Evolutionary conservation across 495 filamentous ascomycete species (phyloP).

Genomic region (Pseudomonodictys pantanalensis): DNA sequence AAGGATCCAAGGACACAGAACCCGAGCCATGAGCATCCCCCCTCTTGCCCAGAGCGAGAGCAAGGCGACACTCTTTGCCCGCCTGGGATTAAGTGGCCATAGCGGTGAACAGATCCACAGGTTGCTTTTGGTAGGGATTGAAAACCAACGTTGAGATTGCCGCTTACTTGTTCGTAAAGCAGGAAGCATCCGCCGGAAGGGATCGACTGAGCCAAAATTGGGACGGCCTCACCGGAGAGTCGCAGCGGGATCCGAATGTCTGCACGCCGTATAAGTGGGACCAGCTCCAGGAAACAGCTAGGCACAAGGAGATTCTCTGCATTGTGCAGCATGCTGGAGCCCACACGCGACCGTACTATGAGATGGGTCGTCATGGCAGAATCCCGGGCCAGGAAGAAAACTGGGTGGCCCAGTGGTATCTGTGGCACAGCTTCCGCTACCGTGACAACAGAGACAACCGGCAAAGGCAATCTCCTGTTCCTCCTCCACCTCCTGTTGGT

Average conservation of each 20-base stretch:
- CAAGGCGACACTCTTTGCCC: slow-evolving; percentile 35
- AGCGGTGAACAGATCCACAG: slow-evolving; percentile 18
- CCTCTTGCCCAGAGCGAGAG: slow-evolving; percentile 16
- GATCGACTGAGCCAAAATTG: slow-evolving; percentile 33
- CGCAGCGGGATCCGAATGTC: slow-evolving; percentile 15
- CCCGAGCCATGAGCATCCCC: slow-evolving; percentile 10
- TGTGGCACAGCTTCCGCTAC: slow-evolving; percentile 46
- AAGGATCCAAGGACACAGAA: neutral
- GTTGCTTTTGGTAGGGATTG: slow-evolving; percentile 37
- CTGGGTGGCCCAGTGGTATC: slow-evolving; percentile 42
- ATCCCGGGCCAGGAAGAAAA: slow-evolving; percentile 39
- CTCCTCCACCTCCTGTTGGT: too few relatives aligned
- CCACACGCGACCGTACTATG: slow-evolving; percentile 33
- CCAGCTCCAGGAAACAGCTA: slow-evolving; percentile 40
- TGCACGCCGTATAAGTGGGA: slow-evolving; percentile 36
- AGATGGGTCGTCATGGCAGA: slow-evolving; percentile 34
- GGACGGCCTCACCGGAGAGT: slow-evolving; percentile 27
- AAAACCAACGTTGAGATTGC: neutral
- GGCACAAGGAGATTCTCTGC: slow-evolving; percentile 36
- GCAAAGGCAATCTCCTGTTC: neutral
- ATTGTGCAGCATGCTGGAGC: slow-evolving; percentile 28
- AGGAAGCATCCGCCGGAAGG: slow-evolving; percentile 37
- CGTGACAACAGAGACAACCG: slow-evolving; percentile 38
- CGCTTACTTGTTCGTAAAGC: slow-evolving; percentile 23
- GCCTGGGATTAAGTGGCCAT: slow-evolving; percentile 33